Base-by-base conservation (phyloP, 768 basidiomycete species). In the Suillus luteus region DNA sequence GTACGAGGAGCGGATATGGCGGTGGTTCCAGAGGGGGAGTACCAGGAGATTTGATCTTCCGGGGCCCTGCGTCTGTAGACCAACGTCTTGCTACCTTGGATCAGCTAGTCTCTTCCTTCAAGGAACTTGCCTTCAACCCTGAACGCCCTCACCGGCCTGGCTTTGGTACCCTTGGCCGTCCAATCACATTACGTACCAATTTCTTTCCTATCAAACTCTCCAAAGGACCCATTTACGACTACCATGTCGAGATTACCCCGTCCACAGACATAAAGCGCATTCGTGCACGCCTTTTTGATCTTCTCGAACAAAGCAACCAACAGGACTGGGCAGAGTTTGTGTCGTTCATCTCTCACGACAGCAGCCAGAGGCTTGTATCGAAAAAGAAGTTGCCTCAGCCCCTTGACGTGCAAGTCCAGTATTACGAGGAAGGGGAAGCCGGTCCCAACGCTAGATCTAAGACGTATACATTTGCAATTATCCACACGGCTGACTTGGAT, bases 181-280 rank as follows among this genome's bases (percentile, higher is more conserved):
- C 68, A 24, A 76, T 81, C 62, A 78, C 75, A 31, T 69, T 86
- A 8, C 81, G 85, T 1, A 72, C 83, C 41, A 85, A 85, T 64
- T 84, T 84, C 68, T 85, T 86, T 67, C 64, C 83, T 0, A 68
- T 84, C 61, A 74, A 69, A 27, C 74, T 84, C 43, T 76, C 80
- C 1, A 78, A 77, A 61, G 75, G 72, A 0, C 66, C 76, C 22
- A 62, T 85, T 4, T 77, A 77, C 60, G 84, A 86, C 64, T 85
- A 85, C 64, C 77, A 78, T 40, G 73, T 83, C 62, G 67, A 73
- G 0, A 68, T 82, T 8, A 58, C 70, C 1, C 83, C 82, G 19
- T 69, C 51, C n/a, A 75, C 74, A 0, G 66, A 74, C 51, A 66
- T 78, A 60, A 79, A 72, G 63, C 74, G 79, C 22, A 74, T 84